phyloP scores from a whole-genome alignment of 495 filamentous ascomycete species.

The Penicillium soppii region DNA sequence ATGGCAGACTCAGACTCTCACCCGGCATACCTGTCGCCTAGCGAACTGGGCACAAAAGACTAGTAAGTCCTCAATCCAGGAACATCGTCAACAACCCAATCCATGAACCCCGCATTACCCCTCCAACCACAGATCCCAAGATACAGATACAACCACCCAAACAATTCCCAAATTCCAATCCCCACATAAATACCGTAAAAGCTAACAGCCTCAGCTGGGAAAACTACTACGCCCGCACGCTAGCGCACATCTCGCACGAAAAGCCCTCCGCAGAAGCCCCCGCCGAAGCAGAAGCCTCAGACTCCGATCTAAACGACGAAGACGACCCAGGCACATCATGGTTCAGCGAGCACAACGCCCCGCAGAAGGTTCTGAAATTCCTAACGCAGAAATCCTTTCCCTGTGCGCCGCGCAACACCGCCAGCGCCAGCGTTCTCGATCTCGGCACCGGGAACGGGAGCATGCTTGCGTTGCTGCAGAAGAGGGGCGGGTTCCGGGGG shows the following conservation, averaged over 20 bases:
- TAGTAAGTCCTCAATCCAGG: conserved; percentile 39
- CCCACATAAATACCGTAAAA: conserved; percentile 4
- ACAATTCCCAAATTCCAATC: not conserved
- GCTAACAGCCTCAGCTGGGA: conserved; percentile 37
- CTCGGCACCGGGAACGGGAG: conserved; percentile 92
- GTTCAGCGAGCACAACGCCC: conserved; percentile 54
- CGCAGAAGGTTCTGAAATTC: conserved; percentile 47
- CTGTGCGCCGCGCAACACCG: conserved; percentile 29
- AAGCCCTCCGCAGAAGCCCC: not conserved
- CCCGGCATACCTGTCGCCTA: conserved; percentile 48
- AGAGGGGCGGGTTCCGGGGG: conserved; percentile 57
- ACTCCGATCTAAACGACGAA: conserved; percentile 35
- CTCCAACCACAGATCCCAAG: no score
- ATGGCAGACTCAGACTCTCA: conserved; percentile 29
- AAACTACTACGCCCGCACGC: conserved; percentile 45
- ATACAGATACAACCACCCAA: not conserved
- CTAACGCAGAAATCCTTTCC: conserved; percentile 39
- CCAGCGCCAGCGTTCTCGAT: conserved; percentile 57
- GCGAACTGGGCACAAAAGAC: conserved; percentile 54
- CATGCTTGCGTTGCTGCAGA: conserved; percentile 72
- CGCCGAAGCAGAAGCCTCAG: not conserved
- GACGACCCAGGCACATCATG: conserved; percentile 51
- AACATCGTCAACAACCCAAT: not conserved
- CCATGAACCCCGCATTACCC: conserved; percentile 19
- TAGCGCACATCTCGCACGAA: conserved; percentile 35